Base-by-base conservation (phyloP, 345 rosid species). In the Noccaea bulbosa region DNA sequence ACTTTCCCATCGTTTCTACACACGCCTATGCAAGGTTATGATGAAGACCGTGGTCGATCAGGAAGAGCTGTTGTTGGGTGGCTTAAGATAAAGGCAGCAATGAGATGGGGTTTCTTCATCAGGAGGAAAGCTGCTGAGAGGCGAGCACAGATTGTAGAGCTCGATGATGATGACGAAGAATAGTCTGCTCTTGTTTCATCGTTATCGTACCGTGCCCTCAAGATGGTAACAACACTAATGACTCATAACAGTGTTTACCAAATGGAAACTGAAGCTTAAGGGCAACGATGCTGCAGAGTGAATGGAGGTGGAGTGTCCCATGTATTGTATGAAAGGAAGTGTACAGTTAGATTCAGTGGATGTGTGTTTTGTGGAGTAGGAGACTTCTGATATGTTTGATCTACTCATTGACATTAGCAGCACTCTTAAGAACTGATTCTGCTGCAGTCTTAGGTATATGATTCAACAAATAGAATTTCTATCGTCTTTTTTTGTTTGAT, bases 51-150 rank as follows among this genome's bases (percentile, higher is more conserved):
- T 12, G 40, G 88, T 7, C 89, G 94, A 46, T 72, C 97, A 46
- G 96, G 96, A 16, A 91, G 79, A 81, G 92, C 98, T 38, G 98
- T 89, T 50, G 98, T 86, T 8, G 94, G 98, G 1, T 93, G 98
- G 98, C 85, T 93, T 76, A 93, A 93, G 87, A 89, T 93, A 79
- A 93, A 93, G 79, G 98, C 98, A 11, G 97, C 97, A 7, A 93
- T 93, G 98, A 84, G 97, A 67, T 93, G 98, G 98, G 98, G 98
- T 0, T 89, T 93, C 89, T 93, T 89, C 78, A 82, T 93, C 24
- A 79, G 98, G 71, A 93, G 86, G 82, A 93, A 93, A 83, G 98
- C 98, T 11, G 97, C 98, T 7, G 97, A 93, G 86, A 86, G 90
- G 75, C 89, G 97, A 30, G 97, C 98, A 11, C 98, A 86, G 67